Evolutionary conservation across 371 early-diverging fungal genomes (phyloP), one percentile per base, ranked within the genome.

Genomic region (Lichtheimia ornata): DNA sequence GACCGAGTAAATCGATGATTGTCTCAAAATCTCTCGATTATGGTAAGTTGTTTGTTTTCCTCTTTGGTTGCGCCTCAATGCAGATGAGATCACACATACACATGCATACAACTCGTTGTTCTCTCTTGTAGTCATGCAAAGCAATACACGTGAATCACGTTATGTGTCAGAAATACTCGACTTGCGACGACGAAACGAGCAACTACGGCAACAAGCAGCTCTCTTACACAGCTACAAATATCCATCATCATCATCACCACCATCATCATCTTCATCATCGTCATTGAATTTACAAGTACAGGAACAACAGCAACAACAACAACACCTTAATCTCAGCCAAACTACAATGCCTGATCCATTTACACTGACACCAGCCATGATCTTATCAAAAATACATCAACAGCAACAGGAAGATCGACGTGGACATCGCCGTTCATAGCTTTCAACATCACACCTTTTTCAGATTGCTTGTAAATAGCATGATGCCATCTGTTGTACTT

Each of bases 1-100:
- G 89, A 53, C 93, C 93, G 17, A 88, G 88, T 59, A 92, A 92
- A 62, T 85, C 89, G 35, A 85, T 86, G 67, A 91, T 92, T 67
- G 91, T 91, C 28, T 74, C 86, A 42, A 87, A 88, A 71, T 85
- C 88, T n/a, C 79, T 89, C 25, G 88, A 88, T 15, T 88, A 74
- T 71, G 80, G 79, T 78, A 75, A 57, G 56, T 42, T 35, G 41
- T 35, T 28, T 28, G 28, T 57, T 15, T 13, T 35, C 45, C 49
- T 18, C n/a, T 43, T 44, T 24, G 17, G 7, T 41, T 18, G 18
- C 15, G 55, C 55, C 22, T 17, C 41, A 40, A 35, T 35, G 35
- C 35, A 35, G 35, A 35, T 35, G 35, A 9, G 35, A 35, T 35
- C 35, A 35, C 35, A 35, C 25, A 25, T 42, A 35, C 35, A 35